Evolutionary conservation across 1,284 basidiomycete genomes (phyloP), one percentile per base, ranked within the genome.

Genomic region (Volvariella surrecta): DNA sequence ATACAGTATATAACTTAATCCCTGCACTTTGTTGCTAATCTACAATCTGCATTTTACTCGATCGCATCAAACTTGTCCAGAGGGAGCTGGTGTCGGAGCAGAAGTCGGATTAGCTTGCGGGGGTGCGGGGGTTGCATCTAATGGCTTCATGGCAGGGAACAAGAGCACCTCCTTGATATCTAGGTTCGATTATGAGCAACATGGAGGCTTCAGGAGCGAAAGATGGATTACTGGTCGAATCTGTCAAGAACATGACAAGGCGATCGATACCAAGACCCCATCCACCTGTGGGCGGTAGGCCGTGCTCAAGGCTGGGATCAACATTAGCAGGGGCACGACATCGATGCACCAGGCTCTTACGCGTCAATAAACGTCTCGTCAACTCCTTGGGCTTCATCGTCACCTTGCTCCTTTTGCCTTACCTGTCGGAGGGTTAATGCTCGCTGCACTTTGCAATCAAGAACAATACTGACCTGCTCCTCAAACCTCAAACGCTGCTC

Each of bases 361-460:
- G 90, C 89, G 59, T 94, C 85, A 44, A 96, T 78, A 58, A 89
- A 97, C 4, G 85, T 89, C 70, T 96, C 92, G 56, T 99, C 96
- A 48, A 98, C 80, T 24, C 89, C 93, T 67, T 98, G 95, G 6
- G 95, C 95, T 66, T 99, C 96, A 46, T 99, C 96, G 58, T 99
- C 95, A 48, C 95, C 95, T 48, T 85, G 82, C 47, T 92, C 91
- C 82, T 98, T 98, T 68, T 99, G 95, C 56, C 81, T 76, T 45
- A 78, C 73, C 75, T 85, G 58, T 15, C 46, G 45, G 40, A 15
- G 28, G 22, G 39, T 28, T 11, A 28, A 6, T 42, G 6, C 34
- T 22, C 11, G 19, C 11, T 16, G 20, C 3, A 38, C 32, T 0
- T 42, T 40, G 24, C 40, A 8, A 49, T 11, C 13, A 45, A 8